A percentile compares a stretch with the other conserved stretches of the same genome.
phyloP scores from a whole-genome alignment of 2,329 filamentous ascomycete species.

The Fusarium kyushuense region DNA sequence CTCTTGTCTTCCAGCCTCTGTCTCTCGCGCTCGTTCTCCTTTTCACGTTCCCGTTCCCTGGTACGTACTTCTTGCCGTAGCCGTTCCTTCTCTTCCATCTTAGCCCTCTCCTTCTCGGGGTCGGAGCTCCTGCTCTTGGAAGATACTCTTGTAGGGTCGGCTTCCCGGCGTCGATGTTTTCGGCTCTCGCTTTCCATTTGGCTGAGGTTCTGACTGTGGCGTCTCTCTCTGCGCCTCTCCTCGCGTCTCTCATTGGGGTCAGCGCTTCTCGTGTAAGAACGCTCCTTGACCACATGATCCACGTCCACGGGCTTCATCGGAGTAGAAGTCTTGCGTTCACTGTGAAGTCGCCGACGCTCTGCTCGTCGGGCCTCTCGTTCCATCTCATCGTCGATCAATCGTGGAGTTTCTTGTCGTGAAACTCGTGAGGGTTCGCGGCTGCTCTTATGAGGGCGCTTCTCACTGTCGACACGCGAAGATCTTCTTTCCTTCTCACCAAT shows the following conservation, averaged over 20 bases:
- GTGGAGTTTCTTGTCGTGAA: constrained; percentile 2
- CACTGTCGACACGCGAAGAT: not conserved
- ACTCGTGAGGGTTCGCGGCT: constrained; percentile 18
- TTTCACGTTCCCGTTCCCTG: constrained; percentile 24
- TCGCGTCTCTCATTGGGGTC: constrained; percentile 11
- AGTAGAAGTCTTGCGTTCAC: constrained; percentile 9
- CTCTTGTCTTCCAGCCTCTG: constrained; percentile 23
- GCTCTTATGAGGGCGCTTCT: constrained; percentile 16
- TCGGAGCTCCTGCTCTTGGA: constrained; percentile 11
- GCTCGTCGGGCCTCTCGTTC: constrained; percentile 24
- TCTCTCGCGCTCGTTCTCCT: constrained; percentile 23
- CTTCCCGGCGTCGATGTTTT: constrained; percentile 3
- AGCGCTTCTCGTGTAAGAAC: constrained; percentile 3
- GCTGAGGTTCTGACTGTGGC: constrained; percentile 15
- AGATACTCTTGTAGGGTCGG: constrained; percentile 8
- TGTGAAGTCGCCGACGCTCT: constrained; percentile 23
- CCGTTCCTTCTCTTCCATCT: constrained; percentile 10
- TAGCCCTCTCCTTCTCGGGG: constrained; percentile 26
- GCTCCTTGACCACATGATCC: constrained; percentile 11
- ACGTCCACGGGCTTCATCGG: constrained; percentile 10
- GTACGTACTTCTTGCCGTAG: constrained; percentile 13
- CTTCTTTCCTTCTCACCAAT: constrained; percentile 3
- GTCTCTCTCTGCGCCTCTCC: constrained; percentile 11
- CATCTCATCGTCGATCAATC: constrained; percentile 4
- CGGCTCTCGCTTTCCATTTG: constrained; percentile 18